Evolutionary conservation across 2,329 filamentous ascomycete genomes (phyloP), one percentile per base, ranked within the genome.

Genomic region (Alternaria triticimaculans): DNA sequence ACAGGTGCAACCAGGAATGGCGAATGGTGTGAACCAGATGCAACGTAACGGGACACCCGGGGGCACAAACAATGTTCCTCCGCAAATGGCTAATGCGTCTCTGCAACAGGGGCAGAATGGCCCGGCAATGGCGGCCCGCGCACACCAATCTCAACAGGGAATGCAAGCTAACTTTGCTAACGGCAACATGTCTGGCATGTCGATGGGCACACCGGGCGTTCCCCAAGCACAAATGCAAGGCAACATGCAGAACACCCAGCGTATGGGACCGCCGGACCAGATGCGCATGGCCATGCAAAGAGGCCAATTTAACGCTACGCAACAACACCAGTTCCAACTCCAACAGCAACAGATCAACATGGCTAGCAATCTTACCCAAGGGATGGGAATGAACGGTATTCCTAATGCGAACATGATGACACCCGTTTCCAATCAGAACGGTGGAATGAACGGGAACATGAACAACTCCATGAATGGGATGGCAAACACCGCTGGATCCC

Each of bases 211-310:
- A 3, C 88, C 88, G 63, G 87, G 87, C 49, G 84, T 92, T 23
- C 88, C 89, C 41, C 90, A 92, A 75, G 89, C 90, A 23, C 91
- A 91, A 68, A 86, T 93, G 82, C 89, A 91, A 71, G 84, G 85
- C 15, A 82, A 85, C 33, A 83, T 86, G 78, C 84, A 82, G 65
- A 81, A 80, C 51, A 86, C 90, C 66, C 85, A 87, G 57, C 86
- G 90, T 58, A 86, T 92, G 82, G 72, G 71, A 46, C 80, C 80
- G 64, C 78, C 76, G 14, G 77, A 81, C 49, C 76, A 80, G 58
- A 73, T 80, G 67, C 77, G 78, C 12, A 76, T 80, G 70, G 74
- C 75, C 15, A 80, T 81, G 77, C 79, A 80, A 63, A 70, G 75
- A 56, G 70, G 72, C 33, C 76, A 79, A 56, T 76, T 75, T 54